A percentile compares a stretch with the other conserved stretches of the same genome.
Evolutionary conservation across 1,284 basidiomycete genomes (phyloP).

Genomic region (Sporisorium iseilematis-ciliati): DNA sequence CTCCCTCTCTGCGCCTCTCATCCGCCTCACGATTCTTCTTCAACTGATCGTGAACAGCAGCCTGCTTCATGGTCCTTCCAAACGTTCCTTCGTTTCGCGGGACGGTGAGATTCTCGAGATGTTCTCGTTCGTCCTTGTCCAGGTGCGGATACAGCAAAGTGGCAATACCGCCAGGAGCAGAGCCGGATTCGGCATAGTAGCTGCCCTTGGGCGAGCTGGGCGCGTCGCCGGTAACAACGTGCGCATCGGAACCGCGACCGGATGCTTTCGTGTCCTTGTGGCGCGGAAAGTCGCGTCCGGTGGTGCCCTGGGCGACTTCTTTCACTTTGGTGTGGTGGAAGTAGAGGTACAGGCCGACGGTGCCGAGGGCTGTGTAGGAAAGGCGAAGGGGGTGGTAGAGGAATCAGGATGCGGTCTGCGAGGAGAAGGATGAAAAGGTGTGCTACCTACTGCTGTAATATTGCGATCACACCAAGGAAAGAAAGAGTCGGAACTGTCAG

Average conservation of each 20-base stretch:
- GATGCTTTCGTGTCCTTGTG: conserved; percentile 28
- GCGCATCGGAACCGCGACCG: conserved; percentile 17
- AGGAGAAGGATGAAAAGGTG: background rate
- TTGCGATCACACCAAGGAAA: background rate
- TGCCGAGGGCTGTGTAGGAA: conserved; percentile 21
- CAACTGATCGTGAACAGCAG: conserved; percentile 23
- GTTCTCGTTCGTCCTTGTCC: conserved; percentile 12
- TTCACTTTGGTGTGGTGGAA: conserved; percentile 26
- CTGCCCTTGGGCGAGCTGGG: background rate
- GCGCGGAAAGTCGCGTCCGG: conserved; percentile 8
- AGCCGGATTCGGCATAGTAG: conserved; percentile 21
- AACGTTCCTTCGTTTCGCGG: conserved; percentile 9
- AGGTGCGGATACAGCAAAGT: conserved; percentile 17
- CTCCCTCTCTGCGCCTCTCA: conserved; percentile 6
- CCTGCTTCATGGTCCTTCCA: conserved; percentile 39
- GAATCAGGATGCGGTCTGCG: background rate
- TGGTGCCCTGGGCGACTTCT: conserved; percentile 10
- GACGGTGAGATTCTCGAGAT: conserved; percentile 27
- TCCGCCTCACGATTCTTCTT: conserved; percentile 16
- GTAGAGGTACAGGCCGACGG: conserved; percentile 33
- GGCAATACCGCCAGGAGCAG: conserved; percentile 8
- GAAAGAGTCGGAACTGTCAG: background rate
- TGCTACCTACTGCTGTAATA: conserved; percentile 4
- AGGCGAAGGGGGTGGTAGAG: background rate
- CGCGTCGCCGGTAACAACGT: conserved; percentile 9